Conservation (phyloP, 2,329 filamentous ascomycete genomes). For the Sphaerostilbella broomeana region DNA sequence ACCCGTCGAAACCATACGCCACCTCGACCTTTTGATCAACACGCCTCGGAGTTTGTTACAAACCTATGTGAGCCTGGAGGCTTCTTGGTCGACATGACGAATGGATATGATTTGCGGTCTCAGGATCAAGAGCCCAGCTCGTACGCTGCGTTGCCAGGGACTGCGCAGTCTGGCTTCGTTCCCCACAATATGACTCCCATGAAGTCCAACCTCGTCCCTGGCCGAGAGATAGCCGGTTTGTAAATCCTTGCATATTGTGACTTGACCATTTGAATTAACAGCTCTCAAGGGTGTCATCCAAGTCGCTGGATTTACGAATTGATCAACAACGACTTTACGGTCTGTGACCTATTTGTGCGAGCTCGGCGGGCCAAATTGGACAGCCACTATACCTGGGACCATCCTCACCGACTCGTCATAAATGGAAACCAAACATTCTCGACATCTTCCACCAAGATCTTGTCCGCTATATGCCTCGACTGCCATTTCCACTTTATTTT, state of each 20-base stretch:
- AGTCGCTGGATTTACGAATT: conserved; percentile 37
- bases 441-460: conserved; percentile 19
- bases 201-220: conserved; percentile 24
- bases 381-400: conserved; percentile 28
- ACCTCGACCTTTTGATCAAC: background rate
- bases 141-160: conserved; percentile 30
- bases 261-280: conserved; percentile 12
- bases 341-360: conserved; percentile 32
- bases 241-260: background rate
- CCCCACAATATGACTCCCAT: conserved; percentile 26
- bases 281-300: conserved; percentile 29
- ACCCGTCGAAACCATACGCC: no score
- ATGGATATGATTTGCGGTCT: conserved; percentile 23
- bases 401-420: conserved; percentile 31
- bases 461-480: conserved; percentile 34
- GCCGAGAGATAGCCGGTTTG: conserved; percentile 24
- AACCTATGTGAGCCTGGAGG: background rate
- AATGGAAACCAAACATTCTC: conserved; percentile 35
- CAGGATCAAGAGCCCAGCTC: conserved; percentile 22
- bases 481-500: conserved; percentile 38
- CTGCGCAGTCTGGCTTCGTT: conserved; percentile 23
- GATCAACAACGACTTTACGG: conserved; percentile 31
- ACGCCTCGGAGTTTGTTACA: background rate
- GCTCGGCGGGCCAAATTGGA: conserved; percentile 25
- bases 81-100: conserved; percentile 20